Conservation (phyloP, 441 rosid genomes). For the Populus trichocarpa region DNA sequence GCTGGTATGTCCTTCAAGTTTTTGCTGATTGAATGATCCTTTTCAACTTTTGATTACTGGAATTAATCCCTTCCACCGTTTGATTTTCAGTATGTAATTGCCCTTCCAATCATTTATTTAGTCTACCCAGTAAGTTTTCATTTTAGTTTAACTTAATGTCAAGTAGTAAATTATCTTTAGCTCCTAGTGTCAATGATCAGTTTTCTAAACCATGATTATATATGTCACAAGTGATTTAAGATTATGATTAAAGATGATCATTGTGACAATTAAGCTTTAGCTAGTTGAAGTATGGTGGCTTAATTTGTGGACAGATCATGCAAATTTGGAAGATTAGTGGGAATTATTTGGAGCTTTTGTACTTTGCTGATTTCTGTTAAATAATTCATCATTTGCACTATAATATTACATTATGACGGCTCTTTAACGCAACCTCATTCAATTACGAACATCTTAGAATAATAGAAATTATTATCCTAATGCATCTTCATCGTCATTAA, state of each 20-base stretch:
- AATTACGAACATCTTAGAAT: constrained; percentile 16
- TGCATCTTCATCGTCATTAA: not conserved
- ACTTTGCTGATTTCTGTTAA: constrained; percentile 2
- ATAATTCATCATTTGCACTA: not conserved
- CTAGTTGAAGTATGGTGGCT: constrained; percentile 9
- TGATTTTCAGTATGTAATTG: not conserved
- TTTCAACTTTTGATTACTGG: not conserved
- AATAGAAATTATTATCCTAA: constrained; percentile 2
- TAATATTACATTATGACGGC: constrained; percentile 4
- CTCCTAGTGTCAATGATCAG: not conserved
- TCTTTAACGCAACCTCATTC: constrained; percentile 17
- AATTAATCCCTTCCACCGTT: not conserved
- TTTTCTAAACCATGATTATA: not conserved
- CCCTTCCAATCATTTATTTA: too few species aligned
- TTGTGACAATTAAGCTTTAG: constrained; percentile 9
- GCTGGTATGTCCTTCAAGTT: not conserved
- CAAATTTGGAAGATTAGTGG: constrained; percentile 1
- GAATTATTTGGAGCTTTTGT: constrained; percentile 1
- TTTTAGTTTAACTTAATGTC: not conserved
- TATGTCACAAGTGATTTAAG: not conserved
- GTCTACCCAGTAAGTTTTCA: not conserved
- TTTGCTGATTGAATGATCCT: not conserved
- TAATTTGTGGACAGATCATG: constrained; percentile 9
- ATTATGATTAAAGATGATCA: not conserved
- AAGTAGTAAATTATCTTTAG: not conserved